Base-by-base conservation (phyloP, 1,139 yeast species). In the Zygoascus hellenicus region DNA sequence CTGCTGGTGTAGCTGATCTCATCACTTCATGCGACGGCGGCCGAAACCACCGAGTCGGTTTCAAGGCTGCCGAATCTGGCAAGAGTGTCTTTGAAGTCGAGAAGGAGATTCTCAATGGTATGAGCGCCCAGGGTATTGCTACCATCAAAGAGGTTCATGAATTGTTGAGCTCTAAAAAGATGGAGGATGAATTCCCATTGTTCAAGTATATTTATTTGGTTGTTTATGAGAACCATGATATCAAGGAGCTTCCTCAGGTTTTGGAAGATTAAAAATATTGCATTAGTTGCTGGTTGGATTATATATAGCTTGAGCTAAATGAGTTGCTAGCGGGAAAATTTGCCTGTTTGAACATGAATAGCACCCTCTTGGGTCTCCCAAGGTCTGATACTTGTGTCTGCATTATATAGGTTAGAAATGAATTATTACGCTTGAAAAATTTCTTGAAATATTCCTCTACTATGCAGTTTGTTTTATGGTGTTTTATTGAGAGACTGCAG, bases 21-120 rank as follows among this genome's bases (percentile, higher is more conserved):
- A 89, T 90, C 69, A 90, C 97, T 48, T 88, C 97, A 30, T 90
- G 97, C 70, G 81, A 95, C 15, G 96, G 96, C 59, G 97, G 97
- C 61, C 79, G 97, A 72, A 90, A 90, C 70, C 94, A 85, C 61
- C 80, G 83, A 66, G 94, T 90, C 53, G 97, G 94, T 50, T 79
- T 76, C 58, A 74, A 61, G 50, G 56, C 68, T 49, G 66, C 82
- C 74, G 63, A 84, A 80, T 71, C 85, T 54, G 80, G 81, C 48
- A 83, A 80, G 57, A 70, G 76, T 56, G 90, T 95, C 39, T 74
- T 76, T 66, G 88, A 81, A 59, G 85, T 94, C 52, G 97, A 90
- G 71, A 78, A 77, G 69, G 84, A 74, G 57, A 72, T 89, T 58
- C 75, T 90, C 60, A 87, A 89, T 64, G 97, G 97, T 46, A 96